phyloP scores from a whole-genome alignment of 208 protist genomes.

The Crithidia thermophila region DNA sequence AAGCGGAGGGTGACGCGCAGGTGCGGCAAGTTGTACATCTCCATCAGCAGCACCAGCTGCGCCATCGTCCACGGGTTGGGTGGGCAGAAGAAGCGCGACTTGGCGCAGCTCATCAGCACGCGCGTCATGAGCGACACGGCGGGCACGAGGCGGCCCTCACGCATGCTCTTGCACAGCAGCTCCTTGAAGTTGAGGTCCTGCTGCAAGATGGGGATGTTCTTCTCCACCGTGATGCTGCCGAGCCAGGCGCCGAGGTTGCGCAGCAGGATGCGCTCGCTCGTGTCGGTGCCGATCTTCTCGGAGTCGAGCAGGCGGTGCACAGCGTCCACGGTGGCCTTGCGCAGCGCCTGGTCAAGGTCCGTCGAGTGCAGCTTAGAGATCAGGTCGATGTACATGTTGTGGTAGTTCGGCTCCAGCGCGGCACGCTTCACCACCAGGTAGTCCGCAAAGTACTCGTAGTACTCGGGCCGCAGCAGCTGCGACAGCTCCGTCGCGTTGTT shows the following conservation, averaged over 20 bases:
- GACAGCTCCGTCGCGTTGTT: conserved; percentile 81
- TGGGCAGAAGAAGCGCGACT: conserved; percentile 95
- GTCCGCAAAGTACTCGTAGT: conserved; percentile 94
- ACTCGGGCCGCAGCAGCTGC: conserved; percentile 81
- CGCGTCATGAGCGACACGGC: conserved; percentile 98
- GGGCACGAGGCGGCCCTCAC: conserved; percentile 93
- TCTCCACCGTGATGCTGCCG: conserved; percentile 97
- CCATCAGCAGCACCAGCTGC: conserved; percentile 91
- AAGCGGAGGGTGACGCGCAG: conserved; percentile 98
- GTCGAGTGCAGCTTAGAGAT: conserved; percentile 77
- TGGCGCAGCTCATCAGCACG: conserved; percentile 84
- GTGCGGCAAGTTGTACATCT: conserved; percentile 96
- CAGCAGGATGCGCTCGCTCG: conserved; percentile 94
- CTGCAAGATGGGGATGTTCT: conserved; percentile 97
- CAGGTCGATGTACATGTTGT: conserved; percentile 92
- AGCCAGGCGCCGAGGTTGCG: conserved; percentile 99
- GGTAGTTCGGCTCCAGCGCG: conserved; percentile 98
- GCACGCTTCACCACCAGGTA: conserved; percentile 99
- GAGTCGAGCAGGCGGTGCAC: conserved; percentile 92
- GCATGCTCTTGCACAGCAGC: conserved; percentile 94
- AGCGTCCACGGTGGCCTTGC: conserved; percentile 80
- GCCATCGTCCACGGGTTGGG: conserved; percentile 99
- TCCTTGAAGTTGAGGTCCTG: conserved; percentile 96
- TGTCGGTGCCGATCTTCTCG: conserved; percentile 93
- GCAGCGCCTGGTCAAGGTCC: conserved; percentile 86